Percentiles rank a stretch among this genome's conserved stretches.
Conservation (phyloP, 2,329 filamentous ascomycete species). For the Cladosporium sp. region DNA sequence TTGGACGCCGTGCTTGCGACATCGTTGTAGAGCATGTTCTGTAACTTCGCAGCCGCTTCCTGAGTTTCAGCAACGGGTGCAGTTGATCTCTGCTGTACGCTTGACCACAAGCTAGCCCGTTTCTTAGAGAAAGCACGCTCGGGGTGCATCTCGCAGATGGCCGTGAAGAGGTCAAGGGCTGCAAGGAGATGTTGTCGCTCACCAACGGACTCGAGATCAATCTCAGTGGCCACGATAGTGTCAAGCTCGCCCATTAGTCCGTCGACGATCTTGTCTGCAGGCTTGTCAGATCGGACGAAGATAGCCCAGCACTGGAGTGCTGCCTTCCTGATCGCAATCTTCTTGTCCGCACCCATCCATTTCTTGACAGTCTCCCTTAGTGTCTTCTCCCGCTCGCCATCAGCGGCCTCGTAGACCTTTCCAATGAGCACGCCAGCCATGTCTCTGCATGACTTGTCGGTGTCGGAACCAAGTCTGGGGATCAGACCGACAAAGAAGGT, state of each 20-base stretch:
- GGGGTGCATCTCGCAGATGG: conserved; percentile 68
- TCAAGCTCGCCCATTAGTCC: conserved; percentile 57
- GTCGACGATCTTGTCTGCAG: conserved; percentile 68
- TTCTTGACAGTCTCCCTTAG: conserved; percentile 65
- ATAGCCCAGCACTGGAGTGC: conserved; percentile 80
- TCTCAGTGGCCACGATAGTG: conserved; percentile 55
- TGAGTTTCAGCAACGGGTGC: conserved; percentile 73
- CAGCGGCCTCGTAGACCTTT: conserved; percentile 76
- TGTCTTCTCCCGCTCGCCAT: conserved; percentile 68
- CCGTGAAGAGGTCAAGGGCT: conserved; percentile 68
- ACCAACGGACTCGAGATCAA: conserved; percentile 53
- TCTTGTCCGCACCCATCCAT: conserved; percentile 77
- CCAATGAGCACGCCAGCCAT: conserved; percentile 79
- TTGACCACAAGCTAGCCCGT: conserved; percentile 69
- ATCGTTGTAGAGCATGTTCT: conserved; percentile 78
- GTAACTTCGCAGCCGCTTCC: conserved; percentile 70
- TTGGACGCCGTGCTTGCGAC: conserved; percentile 66
- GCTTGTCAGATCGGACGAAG: conserved; percentile 70
- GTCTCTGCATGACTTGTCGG: conserved; percentile 79
- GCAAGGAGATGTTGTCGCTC: conserved; percentile 76
- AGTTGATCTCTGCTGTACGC: conserved; percentile 65
- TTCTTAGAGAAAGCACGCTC: conserved; percentile 62
- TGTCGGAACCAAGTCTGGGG: conserved; percentile 84
- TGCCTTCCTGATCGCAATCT: conserved; percentile 68
- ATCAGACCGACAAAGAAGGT: conserved; percentile 86